Evolutionary conservation across 139 green algal genomes (phyloP).

Genomic region (Chlamydomonas sp.): DNA sequence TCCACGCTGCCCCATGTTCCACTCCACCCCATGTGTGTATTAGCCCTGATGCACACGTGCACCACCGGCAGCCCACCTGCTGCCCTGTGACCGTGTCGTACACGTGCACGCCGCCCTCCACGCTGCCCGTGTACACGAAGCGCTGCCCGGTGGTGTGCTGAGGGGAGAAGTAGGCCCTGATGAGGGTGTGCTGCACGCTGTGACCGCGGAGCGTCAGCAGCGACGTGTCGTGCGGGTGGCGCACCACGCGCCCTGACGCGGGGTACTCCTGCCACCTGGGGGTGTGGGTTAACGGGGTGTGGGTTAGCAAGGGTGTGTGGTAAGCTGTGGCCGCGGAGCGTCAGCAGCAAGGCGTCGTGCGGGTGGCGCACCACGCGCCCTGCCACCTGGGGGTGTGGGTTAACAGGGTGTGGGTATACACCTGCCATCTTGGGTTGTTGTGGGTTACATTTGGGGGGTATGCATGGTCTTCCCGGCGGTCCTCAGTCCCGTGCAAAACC

Average conservation of each 20-base stretch:
- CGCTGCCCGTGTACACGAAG: constrained; percentile 91
- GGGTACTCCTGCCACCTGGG: constrained; percentile 88
- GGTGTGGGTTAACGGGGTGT: background rate
- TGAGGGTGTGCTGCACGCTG: constrained; percentile 89
- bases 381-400: constrained; percentile 67
- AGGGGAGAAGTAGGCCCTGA: constrained; percentile 87
- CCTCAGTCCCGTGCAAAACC: too few relatives aligned
- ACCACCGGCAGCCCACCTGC: constrained; percentile 34
- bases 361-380: constrained; percentile 82
- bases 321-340: constrained; percentile 83
- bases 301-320: background rate
- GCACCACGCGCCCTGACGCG: constrained; percentile 62
- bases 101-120: constrained; percentile 75
- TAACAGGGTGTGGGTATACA: background rate
- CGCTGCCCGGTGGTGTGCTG: constrained; percentile 81
- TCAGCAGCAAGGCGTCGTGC: constrained; percentile 83
- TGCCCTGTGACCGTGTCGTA: constrained; percentile 88
- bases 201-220: constrained; percentile 93
- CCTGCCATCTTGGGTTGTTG: too few relatives aligned
- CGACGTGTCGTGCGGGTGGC: constrained; percentile 85
- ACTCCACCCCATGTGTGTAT: background rate
- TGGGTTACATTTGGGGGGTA: too few relatives aligned
- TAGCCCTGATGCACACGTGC: background rate
- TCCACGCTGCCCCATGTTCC: background rate
- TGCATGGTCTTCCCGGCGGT: too few relatives aligned